Evolutionary conservation across 2,329 filamentous ascomycete species (phyloP), one percentile per base, ranked within the genome.

Genomic region (Metarhizium robertsii): DNA sequence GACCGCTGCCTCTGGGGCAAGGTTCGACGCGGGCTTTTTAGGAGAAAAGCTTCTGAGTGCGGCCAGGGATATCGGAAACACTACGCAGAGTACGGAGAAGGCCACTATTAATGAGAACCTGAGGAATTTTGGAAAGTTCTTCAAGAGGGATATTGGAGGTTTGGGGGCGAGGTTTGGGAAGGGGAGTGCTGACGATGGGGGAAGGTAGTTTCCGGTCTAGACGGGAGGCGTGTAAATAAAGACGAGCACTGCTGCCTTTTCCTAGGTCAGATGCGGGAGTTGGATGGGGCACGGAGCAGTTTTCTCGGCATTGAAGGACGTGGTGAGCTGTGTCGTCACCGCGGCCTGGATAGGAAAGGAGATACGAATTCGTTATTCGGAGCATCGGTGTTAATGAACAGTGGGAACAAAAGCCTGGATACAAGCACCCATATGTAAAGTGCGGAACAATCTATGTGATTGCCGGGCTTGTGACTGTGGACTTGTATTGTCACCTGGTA

Each of bases 101-200:
- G 83, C 81, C 7, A 90, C 87, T 53, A 81, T 96, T 60, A 95
- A 96, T 67, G 92, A 95, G 71, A 96, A 96, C 71, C 69, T 97
- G 71, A 92, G 90, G 74, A 96, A 90, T 69, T 89, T 99, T 72
- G 92, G 92, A 29, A 96, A 95, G 72, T 96, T 97, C 73, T 97
- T 97, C 75, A 85, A 87, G 59, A 78, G 92, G 60, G 92, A 96
- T 74, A 85, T 92, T 60, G 88, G 88, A 34, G 83, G 85, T 2
- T 80, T 92, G 60, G 86, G 88, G 2, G 83, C 81, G 11, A 75
- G 87, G 61, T 92, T 92, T 68, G 88, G 87, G 50, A 85, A 81
- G 71, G 71, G 80, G 53, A 79, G 81, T 55, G 72, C 72, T 13
- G 62, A 63, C 54, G 60, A 64, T 36, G 61, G 58, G 18, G 58